Base-by-base conservation (phyloP, 139 green algal species). In the Auxenochlorella pyrenoidosa region DNA sequence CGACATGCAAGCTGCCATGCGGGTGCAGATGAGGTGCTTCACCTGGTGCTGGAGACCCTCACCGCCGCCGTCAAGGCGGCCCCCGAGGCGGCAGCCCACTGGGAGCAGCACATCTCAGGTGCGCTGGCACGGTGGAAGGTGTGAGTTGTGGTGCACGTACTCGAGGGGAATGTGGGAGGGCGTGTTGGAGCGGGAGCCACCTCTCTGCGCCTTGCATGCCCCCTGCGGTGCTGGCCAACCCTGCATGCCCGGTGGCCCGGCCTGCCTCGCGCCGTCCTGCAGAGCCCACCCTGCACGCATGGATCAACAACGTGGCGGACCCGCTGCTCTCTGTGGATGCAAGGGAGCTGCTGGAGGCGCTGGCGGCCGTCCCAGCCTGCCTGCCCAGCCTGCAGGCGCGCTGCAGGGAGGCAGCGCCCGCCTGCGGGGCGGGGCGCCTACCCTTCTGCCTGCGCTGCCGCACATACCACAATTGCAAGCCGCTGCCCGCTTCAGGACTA, bases 1-100 rank as follows among this genome's bases (percentile, higher is more conserved):
- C n/a, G n/a, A n/a, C n/a, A n/a, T n/a, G n/a, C n/a, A n/a, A n/a
- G n/a, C n/a, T n/a, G n/a, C n/a, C n/a, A n/a, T n/a, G n/a, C n/a
- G n/a, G 51, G 36, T 2, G 75, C 86, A 41, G 54, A 80, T 30
- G 87, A 91, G 54, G 44, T 86, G 2, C 88, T 96, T 78, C 94
- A 98, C 77, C 75, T 98, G 65, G 94, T 95, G 73, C 88, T 98
- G 85, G 96, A 97, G 87, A 93, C 91, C 36, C 81, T 97, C 32
- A 77, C 85, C 0, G 85, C 80, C 30, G 87, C 95, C 47, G 73
- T 95, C 5, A 75, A 87, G 34, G 90, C 75, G 3, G 86, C 91
- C 58, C 88, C 77, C 0, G 78, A 71, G 66, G 86, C 38, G 54
- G 89, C 63, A 3, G 86, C 87, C 32, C 24, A 43, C 22, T 94